A percentile compares a stretch with the other conserved stretches of the same genome.
Conservation (phyloP, 1,284 basidiomycete genomes). For the Kwoniella shivajii region DNA sequence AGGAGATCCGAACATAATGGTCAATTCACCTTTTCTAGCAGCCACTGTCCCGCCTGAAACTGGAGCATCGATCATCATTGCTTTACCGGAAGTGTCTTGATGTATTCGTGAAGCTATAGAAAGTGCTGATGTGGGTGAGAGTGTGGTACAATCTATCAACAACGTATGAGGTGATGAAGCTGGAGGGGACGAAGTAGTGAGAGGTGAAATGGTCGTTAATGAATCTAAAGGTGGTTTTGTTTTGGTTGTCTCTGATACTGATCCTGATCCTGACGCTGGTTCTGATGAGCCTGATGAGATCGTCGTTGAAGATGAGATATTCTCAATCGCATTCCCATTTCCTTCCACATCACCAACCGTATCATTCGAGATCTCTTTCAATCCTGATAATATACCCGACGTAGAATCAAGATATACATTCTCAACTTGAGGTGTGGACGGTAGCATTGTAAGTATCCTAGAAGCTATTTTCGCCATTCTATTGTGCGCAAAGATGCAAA, state of each 20-base stretch:
- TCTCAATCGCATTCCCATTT: neutral
- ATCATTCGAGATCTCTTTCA: conserved; percentile 14
- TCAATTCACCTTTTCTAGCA: conserved; percentile 41
- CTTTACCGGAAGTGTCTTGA: conserved; percentile 27
- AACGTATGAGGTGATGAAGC: conserved; percentile 34
- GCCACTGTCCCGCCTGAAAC: conserved; percentile 48
- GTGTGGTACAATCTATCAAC: conserved; percentile 50
- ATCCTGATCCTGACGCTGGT: neutral
- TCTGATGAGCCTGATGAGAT: neutral
- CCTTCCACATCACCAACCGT: neutral
- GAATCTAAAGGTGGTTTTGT: conserved; percentile 3
- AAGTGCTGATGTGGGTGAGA: conserved; percentile 47
- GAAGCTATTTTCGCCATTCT: conserved; percentile 54
- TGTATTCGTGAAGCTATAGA: conserved; percentile 39
- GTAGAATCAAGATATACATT: conserved; percentile 51
- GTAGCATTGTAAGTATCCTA: conserved; percentile 58
- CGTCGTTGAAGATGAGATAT: conserved; percentile 8
- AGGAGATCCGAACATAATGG: conserved; percentile 50
- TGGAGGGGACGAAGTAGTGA: neutral
- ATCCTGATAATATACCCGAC: conserved; percentile 31
- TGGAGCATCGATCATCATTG: conserved; percentile 48
- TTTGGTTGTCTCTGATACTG: no score
- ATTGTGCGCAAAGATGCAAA: neutral
- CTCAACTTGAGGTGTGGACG: conserved; percentile 56
- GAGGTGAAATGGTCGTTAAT: conserved; percentile 2